phyloP scores from a whole-genome alignment of 2,329 filamentous ascomycete genomes.

The Aspergillus japonicus region DNA sequence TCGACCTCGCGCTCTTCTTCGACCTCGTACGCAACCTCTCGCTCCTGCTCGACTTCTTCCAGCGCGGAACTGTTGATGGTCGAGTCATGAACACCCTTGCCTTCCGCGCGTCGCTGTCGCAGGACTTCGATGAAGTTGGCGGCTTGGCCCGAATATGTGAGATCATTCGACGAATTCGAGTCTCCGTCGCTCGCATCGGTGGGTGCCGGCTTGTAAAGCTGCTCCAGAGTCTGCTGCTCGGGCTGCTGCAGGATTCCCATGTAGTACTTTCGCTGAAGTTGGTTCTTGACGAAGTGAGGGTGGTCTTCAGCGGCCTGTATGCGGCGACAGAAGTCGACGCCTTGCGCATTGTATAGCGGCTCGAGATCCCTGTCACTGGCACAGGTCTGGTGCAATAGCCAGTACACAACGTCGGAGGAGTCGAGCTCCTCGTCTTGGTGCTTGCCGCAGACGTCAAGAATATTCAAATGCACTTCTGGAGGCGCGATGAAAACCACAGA shows the following conservation, averaged over 20 bases:
- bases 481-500: conserved; percentile 56
- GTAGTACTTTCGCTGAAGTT: conserved; percentile 39
- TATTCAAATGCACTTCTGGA: conserved; percentile 62
- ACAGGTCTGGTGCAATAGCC: conserved; percentile 67
- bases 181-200: conserved; percentile 12
- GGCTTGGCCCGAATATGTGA: conserved; percentile 29
- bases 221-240: conserved; percentile 58
- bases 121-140: conserved; percentile 37
- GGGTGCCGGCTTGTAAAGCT: conserved; percentile 54
- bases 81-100: conserved; percentile 47
- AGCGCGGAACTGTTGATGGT: conserved; percentile 50
- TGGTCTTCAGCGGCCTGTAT: conserved; percentile 50
- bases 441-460: conserved; percentile 50
- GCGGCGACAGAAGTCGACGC: conserved; percentile 59
- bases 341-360: conserved; percentile 60
- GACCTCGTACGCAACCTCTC: conserved; percentile 60
- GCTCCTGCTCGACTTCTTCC: conserved; percentile 59
- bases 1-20: conserved; percentile 58
- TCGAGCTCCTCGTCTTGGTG: conserved; percentile 29
- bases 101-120: conserved; percentile 27
- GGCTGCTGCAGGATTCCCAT: conserved; percentile 49
- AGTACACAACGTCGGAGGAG: conserved; percentile 56
- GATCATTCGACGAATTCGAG: background rate
- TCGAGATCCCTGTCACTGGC: conserved; percentile 58
- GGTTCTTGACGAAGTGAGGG: conserved; percentile 41